Base-by-base conservation (phyloP, 495 filamentous ascomycete species). In the Penicillium desertorum region DNA sequence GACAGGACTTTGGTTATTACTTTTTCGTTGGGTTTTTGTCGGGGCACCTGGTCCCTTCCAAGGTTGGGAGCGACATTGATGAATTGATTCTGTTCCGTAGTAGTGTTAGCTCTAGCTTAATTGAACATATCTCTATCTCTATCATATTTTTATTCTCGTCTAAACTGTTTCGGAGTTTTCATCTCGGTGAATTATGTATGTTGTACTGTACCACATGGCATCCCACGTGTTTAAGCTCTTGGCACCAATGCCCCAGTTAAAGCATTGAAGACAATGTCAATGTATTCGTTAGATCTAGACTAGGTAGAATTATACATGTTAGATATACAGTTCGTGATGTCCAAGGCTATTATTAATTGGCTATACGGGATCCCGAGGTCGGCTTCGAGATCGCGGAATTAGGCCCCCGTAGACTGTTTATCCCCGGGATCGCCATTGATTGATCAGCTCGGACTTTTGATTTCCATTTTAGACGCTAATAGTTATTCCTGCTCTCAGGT, bases 91-190 rank as follows among this genome's bases (percentile, higher is more conserved):
- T 48, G 42, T 56, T 47, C 14, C 22, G 41, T 29, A 16, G 51
- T 63, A 65, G 54, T 62, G 37, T 53, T 65, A 68, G 65, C 55
- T 46, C 54, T 42, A 47, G 58, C 53, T 63, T 60, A 66, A 68
- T 68, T 62, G 65, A 66, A 66, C 65, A 68, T 68, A 66, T 37
- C 62, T 45, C 36, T 45, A 34, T 36, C 42, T 53, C 51, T 17
- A 27, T 1, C 20, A 30, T 36, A 12, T 20, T 10, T 10, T 22
- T 29, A 12, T 46, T 14, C 14, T 46, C 5, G 5, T 29, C 22
- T 29, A 11, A 5, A 39, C 2, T 7, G 4, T 39, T 46, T 27
- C 9, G 7, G 45, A 27, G 16, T 11, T 23, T 1, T 17, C 23
- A 16, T 4, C 22, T 48, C 45, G 25, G 25, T 32, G 23, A 50